Evolutionary conservation across 305 asterid genomes (phyloP), one percentile per base, ranked within the genome.

Genomic region (Euphrasia arctica): DNA sequence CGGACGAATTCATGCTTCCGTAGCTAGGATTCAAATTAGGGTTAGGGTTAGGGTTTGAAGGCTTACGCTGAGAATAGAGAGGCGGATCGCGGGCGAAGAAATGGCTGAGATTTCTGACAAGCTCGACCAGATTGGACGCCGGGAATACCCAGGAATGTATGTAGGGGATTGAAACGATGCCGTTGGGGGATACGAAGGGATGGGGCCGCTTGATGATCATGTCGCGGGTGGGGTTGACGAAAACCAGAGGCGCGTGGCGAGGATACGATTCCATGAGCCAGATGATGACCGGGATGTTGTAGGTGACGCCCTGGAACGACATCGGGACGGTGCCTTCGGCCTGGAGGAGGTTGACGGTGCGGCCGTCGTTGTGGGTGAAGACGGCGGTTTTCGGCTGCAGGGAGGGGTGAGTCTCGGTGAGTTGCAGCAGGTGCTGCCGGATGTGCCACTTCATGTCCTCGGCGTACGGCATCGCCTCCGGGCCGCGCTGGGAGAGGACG

Each of bases 181-280:
- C 98, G 60, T 89, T 86, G 48, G 97, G 95, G 39, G 90, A 83
- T 47, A 90, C 97, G 66, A 84, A 90, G 11, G 87, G 64, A 62
- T 92, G 98, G 10, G 87, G 80, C 29, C 94, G 87, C 58, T 90
- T 89, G 62, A 92, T 87, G 64, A 87, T 75, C 97, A 90, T 89
- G 51, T 92, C 97, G 34, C 85, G 79, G 0, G 98, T 92, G 50
- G 98, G 97, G 63, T 86, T 84, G 31, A 92, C 91, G 79, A 81
- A 85, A 1, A 90, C 98, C 5, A 92, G 78, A 6, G 98, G 97
- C 9, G 95, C 78, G 76, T 87, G 86, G 58, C 78, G 89, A 6
- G 98, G 98, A 69, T 92, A 92, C 15, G 96, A 74, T 63, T 92
- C 98, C 96, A 85, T 79, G 3, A 92, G 78, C 97, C 97, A 93